phyloP scores from a whole-genome alignment of 306 rosid species.

The Quercus bicolor region DNA sequence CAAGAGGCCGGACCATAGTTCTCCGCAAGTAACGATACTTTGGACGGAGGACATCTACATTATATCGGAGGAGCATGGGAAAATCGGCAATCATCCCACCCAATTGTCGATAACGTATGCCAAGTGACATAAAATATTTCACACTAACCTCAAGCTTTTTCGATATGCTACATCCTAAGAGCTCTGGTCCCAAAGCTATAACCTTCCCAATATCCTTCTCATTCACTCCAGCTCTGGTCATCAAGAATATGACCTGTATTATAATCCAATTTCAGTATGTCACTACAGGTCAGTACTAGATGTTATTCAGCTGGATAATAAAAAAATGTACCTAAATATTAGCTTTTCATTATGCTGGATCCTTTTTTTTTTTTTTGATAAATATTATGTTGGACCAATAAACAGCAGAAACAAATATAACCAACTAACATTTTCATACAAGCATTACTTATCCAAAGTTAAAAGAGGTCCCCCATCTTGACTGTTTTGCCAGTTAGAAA shows the following conservation, averaged over 20 bases:
- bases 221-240: slow-evolving; percentile 80
- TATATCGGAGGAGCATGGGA: slow-evolving; percentile 85
- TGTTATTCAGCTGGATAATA: background rate
- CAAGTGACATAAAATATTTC: slow-evolving; percentile 79
- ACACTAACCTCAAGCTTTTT: slow-evolving; percentile 77
- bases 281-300: background rate
- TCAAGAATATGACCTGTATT: slow-evolving; percentile 79
- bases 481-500: background rate
- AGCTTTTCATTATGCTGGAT: background rate
- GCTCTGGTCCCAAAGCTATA: slow-evolving; percentile 86
- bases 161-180: slow-evolving; percentile 75
- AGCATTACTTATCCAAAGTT: background rate
- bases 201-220: slow-evolving; percentile 70
- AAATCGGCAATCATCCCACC: slow-evolving; percentile 91
- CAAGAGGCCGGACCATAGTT: slow-evolving; percentile 80
- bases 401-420: background rate
- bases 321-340: background rate
- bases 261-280: slow-evolving; percentile 31
- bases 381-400: background rate
- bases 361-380: no score
- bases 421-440: slow-evolving; percentile 1
- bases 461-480: background rate
- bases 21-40: slow-evolving; percentile 72
- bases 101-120: slow-evolving; percentile 51
- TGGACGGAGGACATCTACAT: slow-evolving; percentile 69